Base-by-base conservation (phyloP, 1,284 basidiomycete genomes). In the Boletus sp. region DNA sequence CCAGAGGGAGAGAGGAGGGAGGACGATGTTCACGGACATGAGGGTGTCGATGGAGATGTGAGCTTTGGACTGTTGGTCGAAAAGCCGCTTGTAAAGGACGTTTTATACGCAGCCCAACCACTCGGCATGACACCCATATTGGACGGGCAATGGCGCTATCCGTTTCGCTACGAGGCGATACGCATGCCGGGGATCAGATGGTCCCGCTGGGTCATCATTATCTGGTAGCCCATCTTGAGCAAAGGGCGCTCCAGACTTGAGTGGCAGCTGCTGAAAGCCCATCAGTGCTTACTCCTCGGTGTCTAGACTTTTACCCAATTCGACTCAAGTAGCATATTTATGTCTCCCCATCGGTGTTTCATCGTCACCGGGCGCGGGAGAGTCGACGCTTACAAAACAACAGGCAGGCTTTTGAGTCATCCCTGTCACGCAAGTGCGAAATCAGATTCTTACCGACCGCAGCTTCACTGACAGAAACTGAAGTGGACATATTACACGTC, bases 1-100 rank as follows among this genome's bases (percentile, higher is more conserved):
- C 66, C 66, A 75, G 17, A 57, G 46, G 5, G 66, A 62, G 43
- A 75, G 72, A 4, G 58, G 36, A 19, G 65, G 67, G 50, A 72
- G 67, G 36, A 68, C 56, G 39, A 67, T 48, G n/a, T 61, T 55
- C 4, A 49, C 46, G 13, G 64, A 49, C 62, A 68, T 68, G 46
- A 5, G 29, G 9, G 42, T 36, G 19, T 22, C 14, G 12, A 20
- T 30, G 23, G 23, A 22, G 30, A 7, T 34, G 35, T 14, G 4
- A 14, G 16, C 6, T 33, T 14, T 19, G 34, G 12, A 19, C 22
- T 13, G 17, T 22, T 4, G 5, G 6, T 35, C 5, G 12, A 6
- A 20, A 16, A n/a, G 8, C 32, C 6, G 2, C 16, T 17, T 27
- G 9, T n/a, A 27, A 25, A 20, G 20, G 33, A 13, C 38, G 10